Conservation (phyloP, 176 grass and related monocot species). For the Pontederia paniculata region DNA sequence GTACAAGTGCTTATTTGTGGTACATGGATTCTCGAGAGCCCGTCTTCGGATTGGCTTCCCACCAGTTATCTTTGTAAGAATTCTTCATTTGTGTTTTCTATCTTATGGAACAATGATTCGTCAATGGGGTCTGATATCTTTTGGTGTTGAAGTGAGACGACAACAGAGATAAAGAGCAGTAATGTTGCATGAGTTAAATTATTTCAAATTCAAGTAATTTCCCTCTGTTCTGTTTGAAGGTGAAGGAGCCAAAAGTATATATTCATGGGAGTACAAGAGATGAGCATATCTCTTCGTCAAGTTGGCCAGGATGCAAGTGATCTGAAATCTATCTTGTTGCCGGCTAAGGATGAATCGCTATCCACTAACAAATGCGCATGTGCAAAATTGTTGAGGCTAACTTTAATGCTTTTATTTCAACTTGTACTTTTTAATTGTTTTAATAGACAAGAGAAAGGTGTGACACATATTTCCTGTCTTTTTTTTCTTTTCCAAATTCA, state of each 20-base stretch:
- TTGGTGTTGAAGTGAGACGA: neutral
- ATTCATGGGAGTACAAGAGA: slow-evolving; percentile 57
- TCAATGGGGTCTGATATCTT: neutral
- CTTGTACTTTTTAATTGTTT: too few relatives aligned
- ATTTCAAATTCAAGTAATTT: neutral
- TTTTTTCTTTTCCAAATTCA: too few relatives aligned
- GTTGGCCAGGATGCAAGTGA: slow-evolving; percentile 61
- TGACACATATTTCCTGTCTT: too few relatives aligned
- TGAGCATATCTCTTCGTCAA: slow-evolving; percentile 33
- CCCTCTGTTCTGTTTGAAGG: slow-evolving; percentile 26
- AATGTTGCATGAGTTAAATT: neutral
- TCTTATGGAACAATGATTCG: neutral
- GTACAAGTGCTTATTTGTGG: slow-evolving; percentile 62
- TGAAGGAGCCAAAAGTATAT: slow-evolving; percentile 84
- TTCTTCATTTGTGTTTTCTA: neutral
- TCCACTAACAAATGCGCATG: too few relatives aligned
- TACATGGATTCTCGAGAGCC: slow-evolving; percentile 61
- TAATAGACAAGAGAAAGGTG: too few relatives aligned
- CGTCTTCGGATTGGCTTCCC: slow-evolving; percentile 36
- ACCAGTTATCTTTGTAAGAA: slow-evolving; percentile 45
- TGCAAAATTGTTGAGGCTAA: too few relatives aligned
- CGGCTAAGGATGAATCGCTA: too few relatives aligned
- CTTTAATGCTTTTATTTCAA: too few relatives aligned
- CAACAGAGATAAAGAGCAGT: neutral
- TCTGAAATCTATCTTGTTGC: too few relatives aligned